A percentile compares a stretch with the other conserved stretches of the same genome.
These are phyloP conservation scores for Cucumis cinereus DNA, from an alignment of 306 rosid species.

Conservation along the genomic window DNA sequence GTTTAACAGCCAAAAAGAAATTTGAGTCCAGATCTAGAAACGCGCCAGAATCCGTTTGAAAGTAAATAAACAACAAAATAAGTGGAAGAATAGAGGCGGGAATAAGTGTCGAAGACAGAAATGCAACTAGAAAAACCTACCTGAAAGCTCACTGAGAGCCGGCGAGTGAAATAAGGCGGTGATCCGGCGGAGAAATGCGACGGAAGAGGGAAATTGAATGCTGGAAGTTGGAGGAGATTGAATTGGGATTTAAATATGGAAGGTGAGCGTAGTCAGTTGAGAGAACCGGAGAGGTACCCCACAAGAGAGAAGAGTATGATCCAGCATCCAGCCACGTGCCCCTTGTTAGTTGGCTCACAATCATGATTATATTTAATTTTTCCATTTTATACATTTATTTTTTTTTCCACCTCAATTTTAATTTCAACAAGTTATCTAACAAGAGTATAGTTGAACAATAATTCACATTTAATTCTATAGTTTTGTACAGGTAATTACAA, in stretches of 20 bases:
- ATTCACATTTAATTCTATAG: too few relatives aligned
- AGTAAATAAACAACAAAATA: background rate
- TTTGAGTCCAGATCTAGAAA: background rate
- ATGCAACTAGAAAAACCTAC: background rate
- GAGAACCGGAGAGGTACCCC: background rate
- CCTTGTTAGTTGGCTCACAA: background rate
- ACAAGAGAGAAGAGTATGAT: background rate
- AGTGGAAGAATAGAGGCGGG: background rate
- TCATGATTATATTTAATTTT: background rate
- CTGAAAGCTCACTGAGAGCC: background rate
- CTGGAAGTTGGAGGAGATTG: background rate
- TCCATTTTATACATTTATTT: background rate
- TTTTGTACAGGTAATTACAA: too few relatives aligned
- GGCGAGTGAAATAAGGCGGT: background rate
- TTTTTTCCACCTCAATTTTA: too few relatives aligned
- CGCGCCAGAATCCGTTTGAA: background rate
- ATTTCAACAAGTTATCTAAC: too few relatives aligned
- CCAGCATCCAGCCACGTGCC: background rate
- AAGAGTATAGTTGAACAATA: too few relatives aligned
- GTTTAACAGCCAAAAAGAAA: background rate
- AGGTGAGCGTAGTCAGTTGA: background rate
- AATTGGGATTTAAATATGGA: constrained; percentile 1
- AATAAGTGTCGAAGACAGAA: background rate
- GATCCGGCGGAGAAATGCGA: background rate
- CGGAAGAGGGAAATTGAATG: constrained; percentile 1